Conservation (phyloP, 495 filamentous ascomycete species). For the Penicillium taxi region DNA sequence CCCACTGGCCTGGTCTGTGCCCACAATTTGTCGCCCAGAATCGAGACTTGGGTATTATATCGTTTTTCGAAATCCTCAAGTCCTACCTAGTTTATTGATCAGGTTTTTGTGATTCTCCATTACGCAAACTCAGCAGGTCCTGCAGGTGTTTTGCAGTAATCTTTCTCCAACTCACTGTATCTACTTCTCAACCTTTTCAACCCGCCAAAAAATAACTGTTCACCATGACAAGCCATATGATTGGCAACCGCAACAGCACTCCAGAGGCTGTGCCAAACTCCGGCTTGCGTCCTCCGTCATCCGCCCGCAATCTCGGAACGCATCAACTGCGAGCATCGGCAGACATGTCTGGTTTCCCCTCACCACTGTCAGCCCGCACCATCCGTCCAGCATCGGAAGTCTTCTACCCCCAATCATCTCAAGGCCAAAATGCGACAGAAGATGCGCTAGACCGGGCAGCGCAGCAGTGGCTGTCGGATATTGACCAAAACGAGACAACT, state of each 20-base stretch:
- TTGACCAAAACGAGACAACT: slow-evolving; percentile 95
- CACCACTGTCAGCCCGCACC: slow-evolving; percentile 63
- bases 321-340: slow-evolving; percentile 92
- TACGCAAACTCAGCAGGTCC: slow-evolving; percentile 79
- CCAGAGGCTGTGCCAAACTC: slow-evolving; percentile 83
- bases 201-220: slow-evolving; percentile 29
- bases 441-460: slow-evolving; percentile 89
- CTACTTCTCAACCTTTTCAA: slow-evolving; percentile 26
- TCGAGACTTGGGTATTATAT: slow-evolving; percentile 19
- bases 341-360: slow-evolving; percentile 85
- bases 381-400: slow-evolving; percentile 91
- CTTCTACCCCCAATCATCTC: slow-evolving; percentile 69
- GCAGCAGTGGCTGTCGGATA: slow-evolving; percentile 97
- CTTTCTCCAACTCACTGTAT: slow-evolving; percentile 31
- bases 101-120: slow-evolving; percentile 18
- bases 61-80: slow-evolving; percentile 12
- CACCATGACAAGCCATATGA: slow-evolving; percentile 51
- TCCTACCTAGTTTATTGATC: slow-evolving; percentile 7
- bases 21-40: slow-evolving; percentile 28
- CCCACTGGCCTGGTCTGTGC: slow-evolving; percentile 48
- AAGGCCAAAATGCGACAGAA: slow-evolving; percentile 60
- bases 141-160: slow-evolving; percentile 67
- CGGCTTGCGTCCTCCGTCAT: slow-evolving; percentile 81
- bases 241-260: slow-evolving; percentile 94
- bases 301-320: slow-evolving; percentile 68